Evolutionary conservation across 164 flowering plant genomes (phyloP).

Genomic region (Stephania yunnanensis): DNA sequence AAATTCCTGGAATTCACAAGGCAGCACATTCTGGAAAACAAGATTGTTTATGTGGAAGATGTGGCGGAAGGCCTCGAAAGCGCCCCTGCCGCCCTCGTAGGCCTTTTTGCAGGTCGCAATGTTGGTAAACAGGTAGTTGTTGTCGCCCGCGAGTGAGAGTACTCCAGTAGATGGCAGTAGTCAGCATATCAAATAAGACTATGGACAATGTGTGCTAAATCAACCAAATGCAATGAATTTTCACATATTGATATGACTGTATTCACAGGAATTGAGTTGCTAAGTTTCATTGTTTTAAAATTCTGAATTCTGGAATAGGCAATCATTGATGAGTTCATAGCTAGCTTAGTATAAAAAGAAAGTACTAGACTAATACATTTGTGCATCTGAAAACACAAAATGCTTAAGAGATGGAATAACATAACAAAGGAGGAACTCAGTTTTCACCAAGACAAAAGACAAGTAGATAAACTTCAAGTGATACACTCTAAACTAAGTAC

Average conservation of each 20-base stretch:
- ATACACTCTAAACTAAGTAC: no score
- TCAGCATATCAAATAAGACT: neutral
- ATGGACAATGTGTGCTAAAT: neutral
- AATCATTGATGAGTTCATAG: no score
- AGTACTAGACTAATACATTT: no score
- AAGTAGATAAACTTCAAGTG: neutral
- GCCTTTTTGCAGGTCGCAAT: conserved; percentile 24
- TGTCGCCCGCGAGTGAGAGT: conserved; percentile 16
- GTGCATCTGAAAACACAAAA: no score
- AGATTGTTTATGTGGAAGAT: conserved; percentile 28
- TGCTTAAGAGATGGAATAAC: no score
- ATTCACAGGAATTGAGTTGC: no score
- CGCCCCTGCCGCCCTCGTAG: conserved; percentile 24
- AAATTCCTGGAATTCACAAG: conserved; percentile 24
- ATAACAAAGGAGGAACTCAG: neutral
- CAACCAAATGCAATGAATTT: neutral
- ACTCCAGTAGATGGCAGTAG: neutral
- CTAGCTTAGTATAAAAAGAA: no score
- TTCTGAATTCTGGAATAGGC: no score
- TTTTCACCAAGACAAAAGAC: neutral
- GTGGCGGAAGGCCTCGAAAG: conserved; percentile 24
- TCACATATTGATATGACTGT: no score
- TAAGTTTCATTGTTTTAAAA: no score
- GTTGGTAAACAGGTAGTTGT: conserved; percentile 28
- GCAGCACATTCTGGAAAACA: conserved; percentile 24